A percentile compares a stretch with the other conserved stretches of the same genome.
Conservation (phyloP, 2,329 filamentous ascomycete species). For the Curvularia hawaiiensis region DNA sequence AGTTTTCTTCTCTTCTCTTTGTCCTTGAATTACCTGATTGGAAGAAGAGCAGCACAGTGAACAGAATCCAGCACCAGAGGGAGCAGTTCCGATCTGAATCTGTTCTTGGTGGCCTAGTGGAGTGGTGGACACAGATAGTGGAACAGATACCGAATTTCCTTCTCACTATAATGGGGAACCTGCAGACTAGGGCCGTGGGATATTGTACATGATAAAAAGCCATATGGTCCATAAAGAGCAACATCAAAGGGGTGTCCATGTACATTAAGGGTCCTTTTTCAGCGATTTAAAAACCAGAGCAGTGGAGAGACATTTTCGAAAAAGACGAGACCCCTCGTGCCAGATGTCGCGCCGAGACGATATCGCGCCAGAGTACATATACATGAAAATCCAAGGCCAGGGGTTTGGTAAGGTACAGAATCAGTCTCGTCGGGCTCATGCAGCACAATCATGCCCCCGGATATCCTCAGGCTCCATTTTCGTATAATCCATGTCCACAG, state of each 20-base stretch:
- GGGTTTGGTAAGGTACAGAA: constrained; percentile 5
- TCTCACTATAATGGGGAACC: neutral
- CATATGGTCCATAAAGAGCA: constrained; percentile 1
- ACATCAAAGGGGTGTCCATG: constrained; percentile 5
- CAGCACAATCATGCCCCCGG: constrained; percentile 9
- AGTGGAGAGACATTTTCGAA: constrained; percentile 3
- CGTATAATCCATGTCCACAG: constrained; percentile 12
- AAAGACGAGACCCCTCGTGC: constrained; percentile 1
- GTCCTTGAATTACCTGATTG: neutral
- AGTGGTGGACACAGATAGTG: neutral
- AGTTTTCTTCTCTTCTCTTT: neutral
- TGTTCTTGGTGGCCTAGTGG: neutral
- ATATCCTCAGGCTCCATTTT: constrained; percentile 10
- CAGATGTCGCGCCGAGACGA: constrained; percentile 1
- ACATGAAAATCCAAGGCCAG: constrained; percentile 10
- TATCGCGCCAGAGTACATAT: neutral
- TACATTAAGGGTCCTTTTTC: constrained; percentile 6
- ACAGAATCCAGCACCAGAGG: neutral
- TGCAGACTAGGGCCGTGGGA: constrained; percentile 1
- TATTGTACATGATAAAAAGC: constrained; percentile 9
- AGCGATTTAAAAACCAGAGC: constrained; percentile 6
- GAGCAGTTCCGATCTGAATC: neutral
- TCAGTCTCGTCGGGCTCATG: constrained; percentile 12
- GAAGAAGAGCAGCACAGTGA: neutral
- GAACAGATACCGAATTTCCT: neutral